Evolutionary conservation across 257 asterid genomes (phyloP), one percentile per base, ranked within the genome.

Genomic region (Gentiana straminea): DNA sequence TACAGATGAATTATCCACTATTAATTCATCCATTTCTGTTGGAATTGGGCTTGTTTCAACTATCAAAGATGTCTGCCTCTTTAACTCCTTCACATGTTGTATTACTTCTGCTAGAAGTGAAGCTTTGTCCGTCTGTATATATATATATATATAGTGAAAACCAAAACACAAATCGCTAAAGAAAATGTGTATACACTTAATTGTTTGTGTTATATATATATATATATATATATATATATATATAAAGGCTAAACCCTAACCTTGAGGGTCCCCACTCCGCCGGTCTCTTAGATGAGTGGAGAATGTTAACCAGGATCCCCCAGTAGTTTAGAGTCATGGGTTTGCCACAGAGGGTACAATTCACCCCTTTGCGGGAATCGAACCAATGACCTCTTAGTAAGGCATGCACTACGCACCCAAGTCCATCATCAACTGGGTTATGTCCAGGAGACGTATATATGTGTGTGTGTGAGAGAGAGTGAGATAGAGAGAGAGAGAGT

Each of bases 61-160:
- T 62, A 86, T 73, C 33, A 65, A 54, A 2, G 86, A 86, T 1
- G 97, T 84, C 57, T 86, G 95, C 5, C 83, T 70, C 53, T 79
- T 89, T 1, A 89, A 78, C 69, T 89, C 95, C 72, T 89, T 89
- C 78, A 89, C 81, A 46, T 89, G 95, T 43, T 89, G 90, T 68
- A 89, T 82, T 12, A 89, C 97, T 54, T 86, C 95, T 15, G 95
- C 97, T 39, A 89, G 78, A 77, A 89, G 71, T 52, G 97, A 89
- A 49, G 97, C 97, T 74, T 86, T 86, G 66, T 86, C 95, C 39
- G 94, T 84, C 95, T 86, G 54, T 15, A 41, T 24, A 24, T 24
- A 24, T 24, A 15, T 24, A 15, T 15, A 24, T 24, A 24, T 24
- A 24, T 4, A 74, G 46, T 11, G 35, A 4, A 32, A 4, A 13